phyloP scores from a whole-genome alignment of 176 grass and related monocot species.

The Lolium multiflorum region DNA sequence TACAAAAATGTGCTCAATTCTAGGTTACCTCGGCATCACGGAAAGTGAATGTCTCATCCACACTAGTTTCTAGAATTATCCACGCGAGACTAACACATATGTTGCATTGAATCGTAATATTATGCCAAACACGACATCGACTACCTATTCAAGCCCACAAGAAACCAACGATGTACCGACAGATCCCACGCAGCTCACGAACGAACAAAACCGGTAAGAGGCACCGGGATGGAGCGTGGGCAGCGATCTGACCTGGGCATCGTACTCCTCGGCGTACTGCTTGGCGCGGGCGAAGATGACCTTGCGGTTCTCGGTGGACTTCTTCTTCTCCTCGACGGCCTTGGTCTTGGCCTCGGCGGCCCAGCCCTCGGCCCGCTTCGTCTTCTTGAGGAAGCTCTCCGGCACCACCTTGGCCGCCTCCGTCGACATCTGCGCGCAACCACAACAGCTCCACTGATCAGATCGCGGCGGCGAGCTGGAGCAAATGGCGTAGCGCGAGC shows the following conservation, averaged over 20 bases:
- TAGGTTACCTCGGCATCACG: neutral
- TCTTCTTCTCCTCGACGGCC: constrained; percentile 48
- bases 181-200: neutral
- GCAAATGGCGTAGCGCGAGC: neutral
- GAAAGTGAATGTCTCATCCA: neutral
- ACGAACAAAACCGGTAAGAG: no score
- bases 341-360: constrained; percentile 63
- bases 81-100: neutral
- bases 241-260: constrained; percentile 60
- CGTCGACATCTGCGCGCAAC: constrained; percentile 47
- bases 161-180: neutral
- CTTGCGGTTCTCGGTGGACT: constrained; percentile 58
- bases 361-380: constrained; percentile 72
- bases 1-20: neutral
- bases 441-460: neutral
- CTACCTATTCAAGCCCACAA: neutral
- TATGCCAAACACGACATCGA: neutral
- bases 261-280: constrained; percentile 83
- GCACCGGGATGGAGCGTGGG: neutral
- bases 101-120: neutral
- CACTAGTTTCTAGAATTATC: neutral
- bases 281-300: constrained; percentile 65
- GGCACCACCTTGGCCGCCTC: constrained; percentile 62
- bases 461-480: neutral
- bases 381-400: constrained; percentile 69